Evolutionary conservation across 1,284 basidiomycete genomes (phyloP).

Genomic region (Cryptococcus sp.): DNA sequence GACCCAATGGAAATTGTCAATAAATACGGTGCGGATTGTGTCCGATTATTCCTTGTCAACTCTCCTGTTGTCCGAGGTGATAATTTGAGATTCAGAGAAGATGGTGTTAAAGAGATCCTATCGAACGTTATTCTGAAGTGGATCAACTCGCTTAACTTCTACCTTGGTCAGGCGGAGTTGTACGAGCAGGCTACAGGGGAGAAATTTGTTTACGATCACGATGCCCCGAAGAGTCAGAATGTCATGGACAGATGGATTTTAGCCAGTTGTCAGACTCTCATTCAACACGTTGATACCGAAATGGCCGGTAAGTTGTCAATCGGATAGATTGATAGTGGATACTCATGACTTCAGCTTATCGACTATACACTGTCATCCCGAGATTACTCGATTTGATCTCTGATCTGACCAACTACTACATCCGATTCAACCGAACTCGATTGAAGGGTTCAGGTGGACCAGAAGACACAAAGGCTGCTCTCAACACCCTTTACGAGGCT

Average conservation of each 20-base stretch:
- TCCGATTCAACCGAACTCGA: constrained; percentile 94
- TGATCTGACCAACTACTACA: constrained; percentile 99
- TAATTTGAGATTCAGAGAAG: constrained; percentile 95
- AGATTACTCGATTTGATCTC: constrained; percentile 86
- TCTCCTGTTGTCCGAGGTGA: constrained; percentile 98
- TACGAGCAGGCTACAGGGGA: constrained; percentile 76
- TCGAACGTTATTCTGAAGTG: constrained; percentile 95
- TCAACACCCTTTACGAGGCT: constrained; percentile 96
- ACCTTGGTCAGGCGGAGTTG: constrained; percentile 89
- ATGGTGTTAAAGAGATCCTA: constrained; percentile 94
- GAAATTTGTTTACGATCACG: constrained; percentile 81
- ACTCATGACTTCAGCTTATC: constrained; percentile 58
- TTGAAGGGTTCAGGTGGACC: constrained; percentile 92
- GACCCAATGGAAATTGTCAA: constrained; percentile 89
- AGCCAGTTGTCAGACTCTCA: constrained; percentile 93
- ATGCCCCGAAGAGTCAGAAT: constrained; percentile 79
- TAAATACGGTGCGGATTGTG: constrained; percentile 92
- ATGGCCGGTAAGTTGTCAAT: constrained; percentile 63
- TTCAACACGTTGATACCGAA: constrained; percentile 84
- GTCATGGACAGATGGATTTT: constrained; percentile 99
- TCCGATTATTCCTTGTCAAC: constrained; percentile 97
- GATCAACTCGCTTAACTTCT: constrained; percentile 99
- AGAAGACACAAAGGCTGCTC: constrained; percentile 80
- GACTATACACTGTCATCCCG: constrained; percentile 98
- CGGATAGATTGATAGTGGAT: not conserved